phyloP scores from a whole-genome alignment of 2,329 filamentous ascomycete genomes.

The Seiridium unicorne region DNA sequence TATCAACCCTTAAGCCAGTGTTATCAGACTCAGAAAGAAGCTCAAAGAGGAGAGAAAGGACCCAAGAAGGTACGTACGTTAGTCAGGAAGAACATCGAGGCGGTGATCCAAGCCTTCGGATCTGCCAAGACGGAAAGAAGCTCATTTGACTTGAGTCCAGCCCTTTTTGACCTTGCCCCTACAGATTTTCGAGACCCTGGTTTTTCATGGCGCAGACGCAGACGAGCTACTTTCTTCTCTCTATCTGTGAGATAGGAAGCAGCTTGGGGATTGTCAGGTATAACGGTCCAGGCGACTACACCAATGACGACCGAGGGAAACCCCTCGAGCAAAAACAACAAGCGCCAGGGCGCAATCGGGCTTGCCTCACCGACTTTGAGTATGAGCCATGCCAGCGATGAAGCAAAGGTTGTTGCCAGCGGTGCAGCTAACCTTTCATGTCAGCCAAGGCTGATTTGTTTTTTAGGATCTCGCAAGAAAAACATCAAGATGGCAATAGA shows the following conservation, averaged over 20 bases:
- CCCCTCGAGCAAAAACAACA: slow-evolving; percentile 80
- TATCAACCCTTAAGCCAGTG: too few relatives aligned
- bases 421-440: slow-evolving; percentile 59
- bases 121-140: slow-evolving; percentile 60
- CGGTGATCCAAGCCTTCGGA: slow-evolving; percentile 72
- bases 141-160: slow-evolving; percentile 51
- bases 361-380: slow-evolving; percentile 62
- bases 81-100: slow-evolving; percentile 80
- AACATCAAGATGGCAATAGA: too few relatives aligned
- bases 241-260: slow-evolving; percentile 61
- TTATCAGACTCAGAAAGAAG: too few relatives aligned
- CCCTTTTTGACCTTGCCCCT: slow-evolving; percentile 18
- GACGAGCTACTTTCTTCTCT: slow-evolving; percentile 67
- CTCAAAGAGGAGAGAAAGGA: too few relatives aligned
- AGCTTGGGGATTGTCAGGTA: slow-evolving; percentile 74
- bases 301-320: slow-evolving; percentile 79
- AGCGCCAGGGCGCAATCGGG: slow-evolving; percentile 80
- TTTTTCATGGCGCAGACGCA: slow-evolving; percentile 61
- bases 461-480: too few relatives aligned
- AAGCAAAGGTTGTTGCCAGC: slow-evolving; percentile 79
- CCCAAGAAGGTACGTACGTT: slow-evolving; percentile 42
- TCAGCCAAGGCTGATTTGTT: background rate
- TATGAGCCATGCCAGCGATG: slow-evolving; percentile 76
- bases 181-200: slow-evolving; percentile 14
- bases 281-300: slow-evolving; percentile 68